Evolutionary conservation across 768 basidiomycete species (phyloP).

Genomic region (Lyophyllum decastes): DNA sequence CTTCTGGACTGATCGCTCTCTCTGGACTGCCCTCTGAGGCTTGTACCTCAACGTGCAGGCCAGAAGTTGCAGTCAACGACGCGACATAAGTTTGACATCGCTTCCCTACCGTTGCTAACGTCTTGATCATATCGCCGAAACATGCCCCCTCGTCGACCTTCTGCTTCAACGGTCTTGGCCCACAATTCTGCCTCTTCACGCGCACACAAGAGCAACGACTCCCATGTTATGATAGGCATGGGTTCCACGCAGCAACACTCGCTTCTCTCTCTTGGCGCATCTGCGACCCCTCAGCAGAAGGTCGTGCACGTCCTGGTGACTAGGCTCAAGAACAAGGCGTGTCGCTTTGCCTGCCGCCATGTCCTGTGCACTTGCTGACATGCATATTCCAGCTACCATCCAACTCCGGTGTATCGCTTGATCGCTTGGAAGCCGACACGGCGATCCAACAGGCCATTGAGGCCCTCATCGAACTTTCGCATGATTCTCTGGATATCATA

Average conservation of each 20-base stretch:
- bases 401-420: conserved; percentile 75
- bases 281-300: conserved; percentile 74
- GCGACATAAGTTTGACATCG: conserved; percentile 7
- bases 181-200: conserved; percentile 36
- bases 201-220: conserved; percentile 65
- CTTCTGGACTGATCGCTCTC: conserved; percentile 25
- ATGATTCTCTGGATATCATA: conserved; percentile 78
- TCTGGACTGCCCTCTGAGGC: conserved; percentile 10
- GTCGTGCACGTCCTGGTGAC: conserved; percentile 79
- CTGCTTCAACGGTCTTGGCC: conserved; percentile 52
- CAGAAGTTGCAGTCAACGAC: conserved; percentile 1
- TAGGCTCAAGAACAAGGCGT: conserved; percentile 79
- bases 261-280: conserved; percentile 31
- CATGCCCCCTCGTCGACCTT: conserved; percentile 58
- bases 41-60: conserved; percentile 16
- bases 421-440: conserved; percentile 73
- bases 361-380: conserved; percentile 9
- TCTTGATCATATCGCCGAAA: conserved; percentile 25
- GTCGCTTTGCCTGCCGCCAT: conserved; percentile 14
- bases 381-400: conserved; percentile 66
- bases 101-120: conserved; percentile 1
- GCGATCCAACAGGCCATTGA: conserved; percentile 77
- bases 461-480: conserved; percentile 77
- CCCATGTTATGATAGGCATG: conserved; percentile 36
- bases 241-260: conserved; percentile 30